Evolutionary conservation across 208 protist genomes (phyloP), one percentile per base, ranked within the genome.

Genomic region (Jaenimonas drosophilae): DNA sequence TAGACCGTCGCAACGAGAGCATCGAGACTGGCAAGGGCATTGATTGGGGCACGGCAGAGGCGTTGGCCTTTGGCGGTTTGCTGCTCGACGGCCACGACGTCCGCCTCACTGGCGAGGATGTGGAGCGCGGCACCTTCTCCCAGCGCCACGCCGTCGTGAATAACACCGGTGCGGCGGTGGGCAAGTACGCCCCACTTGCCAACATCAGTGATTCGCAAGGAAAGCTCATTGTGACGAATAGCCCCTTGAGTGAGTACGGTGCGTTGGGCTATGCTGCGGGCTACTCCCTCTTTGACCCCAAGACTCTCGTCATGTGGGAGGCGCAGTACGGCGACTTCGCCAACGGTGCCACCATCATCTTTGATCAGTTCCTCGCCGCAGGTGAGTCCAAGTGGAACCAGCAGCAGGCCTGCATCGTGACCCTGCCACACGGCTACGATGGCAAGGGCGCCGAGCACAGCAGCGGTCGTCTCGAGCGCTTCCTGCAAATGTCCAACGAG

Each of bases 271-370:
- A 97, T 51, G 96, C 98, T 50, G 70, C 94, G 14, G 95, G 91
- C 58, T 98, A 97, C 64, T 89, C 91, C 9, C 50, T 98, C 12
- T 80, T 95, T 52, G 90, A 91, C 55, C 96, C 96, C 14, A 93
- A 97, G 26, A 54, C 82, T 7, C 74, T 99, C 16, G 86, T 98
- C 20, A 62, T 99, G 17, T 99, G 98, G 98, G 97, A 99, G 68
- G 97, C 96, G 26, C 97, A 99, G 76, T 99, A 99, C 68, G 97
- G 96, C 54, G 98, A 99, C 72, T 99, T 99, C 60, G 89, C 94
- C 5, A 99, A 99, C 76, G 90, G 91, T 40, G 96, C 93, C 7
- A 88, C 98, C 54, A 97, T 98, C 46, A 95, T 99, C 30, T 98
- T 99, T 54, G 98, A 99, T 66, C 97, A 98, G 80, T 96, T 95